Evolutionary conservation across 2,329 filamentous ascomycete species (phyloP).

Genomic region (Fusarium piperis): DNA sequence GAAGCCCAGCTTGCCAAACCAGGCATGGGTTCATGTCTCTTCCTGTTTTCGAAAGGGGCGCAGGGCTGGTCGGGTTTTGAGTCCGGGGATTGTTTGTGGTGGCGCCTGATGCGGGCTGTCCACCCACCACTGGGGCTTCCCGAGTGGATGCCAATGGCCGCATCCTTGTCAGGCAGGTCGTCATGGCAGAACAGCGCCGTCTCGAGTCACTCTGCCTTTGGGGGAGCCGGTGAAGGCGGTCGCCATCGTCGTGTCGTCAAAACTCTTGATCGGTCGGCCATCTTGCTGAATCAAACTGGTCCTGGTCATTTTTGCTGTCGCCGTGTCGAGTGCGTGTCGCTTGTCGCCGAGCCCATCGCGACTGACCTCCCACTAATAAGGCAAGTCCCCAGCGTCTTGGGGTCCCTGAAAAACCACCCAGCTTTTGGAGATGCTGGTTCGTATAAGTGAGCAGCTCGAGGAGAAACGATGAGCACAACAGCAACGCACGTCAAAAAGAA

Average conservation of each 20-base stretch:
- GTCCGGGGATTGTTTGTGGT: constrained; percentile 43
- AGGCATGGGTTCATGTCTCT: constrained; percentile 18
- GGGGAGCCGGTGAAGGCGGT: constrained; percentile 33
- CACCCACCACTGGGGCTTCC: constrained; percentile 44
- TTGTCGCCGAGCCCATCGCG: neutral
- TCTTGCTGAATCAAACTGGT: neutral
- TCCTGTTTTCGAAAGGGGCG: constrained; percentile 30
- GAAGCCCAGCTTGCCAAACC: constrained; percentile 14
- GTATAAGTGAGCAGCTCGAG: constrained; percentile 40
- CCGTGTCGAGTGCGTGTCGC: constrained; percentile 2
- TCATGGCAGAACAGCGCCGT: constrained; percentile 42
- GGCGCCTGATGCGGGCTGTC: constrained; percentile 44
- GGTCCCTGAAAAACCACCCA: constrained; percentile 36
- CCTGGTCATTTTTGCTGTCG: constrained; percentile 10
- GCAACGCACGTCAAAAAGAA: constrained; percentile 30
- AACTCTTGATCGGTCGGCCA: constrained; percentile 9
- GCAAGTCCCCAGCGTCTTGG: constrained; percentile 20
- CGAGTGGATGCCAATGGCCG: constrained; percentile 42
- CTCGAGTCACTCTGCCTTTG: constrained; percentile 36
- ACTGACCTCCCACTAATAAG: constrained; percentile 19
- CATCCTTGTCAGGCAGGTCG: constrained; percentile 43
- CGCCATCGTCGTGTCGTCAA: constrained; percentile 23
- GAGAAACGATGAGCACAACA: constrained; percentile 30
- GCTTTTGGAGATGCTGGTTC: constrained; percentile 33
- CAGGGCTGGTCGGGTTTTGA: constrained; percentile 41